Percentiles rank a stretch among this genome's conserved stretches.
Conservation (phyloP, 116 monocot genomes). For the Posidonia oceanica region DNA sequence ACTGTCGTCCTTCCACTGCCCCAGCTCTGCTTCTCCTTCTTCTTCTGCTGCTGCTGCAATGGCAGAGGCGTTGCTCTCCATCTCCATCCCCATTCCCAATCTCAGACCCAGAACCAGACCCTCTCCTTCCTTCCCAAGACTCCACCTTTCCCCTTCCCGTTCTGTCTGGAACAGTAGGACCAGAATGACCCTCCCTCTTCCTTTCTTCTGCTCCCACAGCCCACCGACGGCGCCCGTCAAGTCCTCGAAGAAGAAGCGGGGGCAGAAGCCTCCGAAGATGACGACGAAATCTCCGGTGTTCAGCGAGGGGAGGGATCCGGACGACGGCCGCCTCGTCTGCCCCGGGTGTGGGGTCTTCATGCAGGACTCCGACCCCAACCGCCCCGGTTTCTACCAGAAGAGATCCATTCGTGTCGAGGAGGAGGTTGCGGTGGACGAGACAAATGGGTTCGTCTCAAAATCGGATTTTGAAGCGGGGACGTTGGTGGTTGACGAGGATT, state of each 20-base stretch:
- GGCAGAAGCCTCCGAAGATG: not conserved
- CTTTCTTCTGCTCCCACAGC: constrained; percentile 2
- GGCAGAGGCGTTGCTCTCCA: not conserved
- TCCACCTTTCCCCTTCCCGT: not conserved
- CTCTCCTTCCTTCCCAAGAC: not conserved
- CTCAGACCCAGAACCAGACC: not conserved
- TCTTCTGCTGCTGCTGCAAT: not conserved
- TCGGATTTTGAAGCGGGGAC: not conserved
- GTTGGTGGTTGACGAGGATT: constrained; percentile 6
- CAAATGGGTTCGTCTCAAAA: not conserved
- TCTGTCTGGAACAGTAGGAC: too few relatives aligned
- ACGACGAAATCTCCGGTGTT: constrained; percentile 15
- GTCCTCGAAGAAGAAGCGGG: not conserved
- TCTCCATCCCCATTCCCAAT: not conserved
- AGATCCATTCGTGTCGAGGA: constrained; percentile 6
- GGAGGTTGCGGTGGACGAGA: constrained; percentile 13
- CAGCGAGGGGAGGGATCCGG: constrained; percentile 61
- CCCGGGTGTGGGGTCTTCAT: constrained; percentile 94
- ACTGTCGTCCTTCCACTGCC: too few relatives aligned
- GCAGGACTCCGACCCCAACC: constrained; percentile 69
- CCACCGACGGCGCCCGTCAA: constrained; percentile 2
- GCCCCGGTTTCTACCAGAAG: constrained; percentile 71
- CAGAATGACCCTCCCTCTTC: not conserved
- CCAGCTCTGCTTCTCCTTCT: too few relatives aligned
- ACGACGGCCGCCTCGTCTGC: constrained; percentile 44